Conservation (phyloP, 768 basidiomycete genomes). For the Suillus occidentalis region DNA sequence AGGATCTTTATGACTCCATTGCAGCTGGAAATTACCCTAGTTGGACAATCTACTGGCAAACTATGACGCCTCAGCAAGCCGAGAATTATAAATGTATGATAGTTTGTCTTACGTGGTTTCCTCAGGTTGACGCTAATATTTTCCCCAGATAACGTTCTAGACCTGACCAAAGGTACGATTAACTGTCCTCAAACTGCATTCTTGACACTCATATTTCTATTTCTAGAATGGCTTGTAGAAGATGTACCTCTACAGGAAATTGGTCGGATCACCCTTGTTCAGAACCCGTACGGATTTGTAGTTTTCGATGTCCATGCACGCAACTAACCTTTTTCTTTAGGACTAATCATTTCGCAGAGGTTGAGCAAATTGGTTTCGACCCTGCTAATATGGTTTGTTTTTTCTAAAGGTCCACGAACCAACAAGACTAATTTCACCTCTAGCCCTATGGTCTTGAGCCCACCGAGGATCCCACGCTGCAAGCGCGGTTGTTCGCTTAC, state of each 20-base stretch:
- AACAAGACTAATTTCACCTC: neutral
- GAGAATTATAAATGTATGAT: constrained; percentile 41
- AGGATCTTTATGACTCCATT: constrained; percentile 57
- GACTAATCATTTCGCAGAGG: constrained; percentile 35
- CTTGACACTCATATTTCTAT: neutral
- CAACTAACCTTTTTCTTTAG: constrained; percentile 1
- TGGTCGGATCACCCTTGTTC: constrained; percentile 37
- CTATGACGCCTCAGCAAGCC: constrained; percentile 51
- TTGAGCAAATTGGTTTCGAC: constrained; percentile 47
- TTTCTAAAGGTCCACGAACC: neutral
- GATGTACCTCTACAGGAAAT: constrained; percentile 36
- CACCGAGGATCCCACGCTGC: constrained; percentile 57
- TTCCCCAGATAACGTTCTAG: constrained; percentile 46
- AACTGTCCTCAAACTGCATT: neutral
- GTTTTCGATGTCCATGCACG: constrained; percentile 1
- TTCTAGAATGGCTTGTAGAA: constrained; percentile 36
- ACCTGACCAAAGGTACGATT: constrained; percentile 44
- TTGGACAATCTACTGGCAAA: constrained; percentile 60
- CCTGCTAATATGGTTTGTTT: constrained; percentile 47
- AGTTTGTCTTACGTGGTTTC: neutral
- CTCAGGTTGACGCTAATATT: neutral
- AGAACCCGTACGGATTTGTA: constrained; percentile 33
- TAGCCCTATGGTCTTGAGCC: constrained; percentile 42
- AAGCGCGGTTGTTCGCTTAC: constrained; percentile 59
- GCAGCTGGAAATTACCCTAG: constrained; percentile 51